Percentiles rank a stretch among this genome's conserved stretches.
These are phyloP conservation scores for Xylaria venustula DNA, from an alignment of 495 filamentous ascomycete genomes.

Conservation along the genomic window DNA sequence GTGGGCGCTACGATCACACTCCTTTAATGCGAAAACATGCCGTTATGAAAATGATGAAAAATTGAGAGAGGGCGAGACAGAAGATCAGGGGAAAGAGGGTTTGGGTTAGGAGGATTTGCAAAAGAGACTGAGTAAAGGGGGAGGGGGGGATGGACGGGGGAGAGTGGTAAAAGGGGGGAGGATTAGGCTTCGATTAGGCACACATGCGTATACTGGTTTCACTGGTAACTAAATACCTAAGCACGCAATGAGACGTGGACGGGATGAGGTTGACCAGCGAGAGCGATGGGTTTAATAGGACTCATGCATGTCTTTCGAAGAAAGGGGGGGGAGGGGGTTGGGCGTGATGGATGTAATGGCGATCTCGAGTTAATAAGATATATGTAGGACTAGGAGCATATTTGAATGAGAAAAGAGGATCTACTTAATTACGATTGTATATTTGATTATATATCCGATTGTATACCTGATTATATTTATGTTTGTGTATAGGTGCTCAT, in stretches of 20 bases:
- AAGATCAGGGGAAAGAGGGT: not conserved
- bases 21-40: not conserved
- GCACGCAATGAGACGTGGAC: not conserved
- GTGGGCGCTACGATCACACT: not conserved
- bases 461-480: too few relatives aligned
- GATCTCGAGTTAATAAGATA: not conserved
- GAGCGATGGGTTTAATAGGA: slow-evolving; percentile 3
- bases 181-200: slow-evolving; percentile 4
- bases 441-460: too few relatives aligned
- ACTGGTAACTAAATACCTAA: not conserved
- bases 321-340: not conserved
- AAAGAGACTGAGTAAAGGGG: too few relatives aligned
- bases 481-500: too few relatives aligned
- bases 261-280: not conserved
- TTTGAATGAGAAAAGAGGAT: not conserved
- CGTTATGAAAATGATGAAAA: not conserved
- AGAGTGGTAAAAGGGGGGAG: not conserved
- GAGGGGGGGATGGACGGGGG: not conserved
- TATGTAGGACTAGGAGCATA: not conserved
- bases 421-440: not conserved
- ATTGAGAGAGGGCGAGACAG: not conserved
- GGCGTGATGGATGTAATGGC: not conserved
- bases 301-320: not conserved
- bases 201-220: slow-evolving; percentile 10
- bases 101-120: too few relatives aligned